phyloP scores from a whole-genome alignment of 495 filamentous ascomycete species.

The Terfezia boudieri region DNA sequence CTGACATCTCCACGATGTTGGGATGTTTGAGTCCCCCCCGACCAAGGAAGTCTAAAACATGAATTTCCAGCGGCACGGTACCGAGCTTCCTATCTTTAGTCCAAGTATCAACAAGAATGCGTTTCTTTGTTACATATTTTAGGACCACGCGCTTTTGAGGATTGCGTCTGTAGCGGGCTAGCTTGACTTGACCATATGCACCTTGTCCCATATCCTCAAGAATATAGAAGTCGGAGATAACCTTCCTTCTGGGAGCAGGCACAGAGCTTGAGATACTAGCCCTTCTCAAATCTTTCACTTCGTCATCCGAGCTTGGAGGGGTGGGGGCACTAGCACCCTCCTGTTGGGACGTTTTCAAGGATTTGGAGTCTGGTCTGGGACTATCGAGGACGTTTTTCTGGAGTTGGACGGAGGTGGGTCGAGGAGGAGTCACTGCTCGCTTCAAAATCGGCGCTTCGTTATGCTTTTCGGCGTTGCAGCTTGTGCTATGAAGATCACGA shows the following conservation, averaged over 20 bases:
- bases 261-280: constrained; percentile 4
- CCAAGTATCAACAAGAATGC: constrained; percentile 97
- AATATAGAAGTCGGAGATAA: constrained; percentile 73
- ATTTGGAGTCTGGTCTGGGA: constrained; percentile 42
- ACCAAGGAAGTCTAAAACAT: constrained; percentile 84
- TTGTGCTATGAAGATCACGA: constrained; percentile 59
- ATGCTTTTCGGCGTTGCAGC: constrained; percentile 25
- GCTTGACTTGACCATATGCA: constrained; percentile 92
- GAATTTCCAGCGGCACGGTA: constrained; percentile 95
- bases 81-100: constrained; percentile 81
- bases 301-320: constrained; percentile 17
- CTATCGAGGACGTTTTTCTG: constrained; percentile 18
- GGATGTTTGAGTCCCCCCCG: constrained; percentile 70
- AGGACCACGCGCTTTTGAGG: constrained; percentile 65
- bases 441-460: constrained; percentile 35
- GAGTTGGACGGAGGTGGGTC: constrained; percentile 29
- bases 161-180: constrained; percentile 67
- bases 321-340: constrained; percentile 1
- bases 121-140: constrained; percentile 92
- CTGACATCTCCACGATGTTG: constrained; percentile 96
- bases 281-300: constrained; percentile 3
- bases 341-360: constrained; percentile 16
- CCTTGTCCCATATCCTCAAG: constrained; percentile 98
- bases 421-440: constrained; percentile 41
- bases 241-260: constrained; percentile 31